These are phyloP conservation scores for Hirschfeldia incana DNA, from an alignment of 345 rosid genomes.

Conservation along the genomic window DNA sequence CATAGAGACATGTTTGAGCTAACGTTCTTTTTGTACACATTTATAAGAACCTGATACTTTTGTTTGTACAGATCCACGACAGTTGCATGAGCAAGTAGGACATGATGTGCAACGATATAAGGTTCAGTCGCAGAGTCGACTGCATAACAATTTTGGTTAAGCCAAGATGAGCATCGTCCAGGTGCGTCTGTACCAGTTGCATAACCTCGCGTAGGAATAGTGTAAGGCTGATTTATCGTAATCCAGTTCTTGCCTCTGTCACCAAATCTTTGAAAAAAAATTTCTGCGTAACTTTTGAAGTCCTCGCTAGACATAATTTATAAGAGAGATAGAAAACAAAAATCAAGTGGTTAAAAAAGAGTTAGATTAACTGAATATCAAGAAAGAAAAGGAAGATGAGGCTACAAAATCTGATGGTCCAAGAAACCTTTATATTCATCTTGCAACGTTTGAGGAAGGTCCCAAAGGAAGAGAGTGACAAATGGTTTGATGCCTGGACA, in stretches of 20 bases:
- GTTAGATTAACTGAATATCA: not conserved
- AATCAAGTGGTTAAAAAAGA: not conserved
- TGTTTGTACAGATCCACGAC: conserved; percentile 26
- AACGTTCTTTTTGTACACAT: not conserved
- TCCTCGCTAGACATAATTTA: conserved; percentile 34
- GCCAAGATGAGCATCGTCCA: conserved; percentile 44
- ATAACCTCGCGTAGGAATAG: conserved; percentile 26
- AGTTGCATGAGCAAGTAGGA: conserved; percentile 41
- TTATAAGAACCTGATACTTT: conserved; percentile 35
- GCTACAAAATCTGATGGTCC: conserved; percentile 25
- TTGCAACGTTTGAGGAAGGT: conserved; percentile 52
- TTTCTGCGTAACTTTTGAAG: conserved; percentile 38
- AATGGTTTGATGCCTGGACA: conserved; percentile 22
- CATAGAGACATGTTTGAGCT: not conserved
- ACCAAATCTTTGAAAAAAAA: conserved; percentile 45
- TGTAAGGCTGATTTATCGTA: conserved; percentile 42
- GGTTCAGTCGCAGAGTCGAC: conserved; percentile 32
- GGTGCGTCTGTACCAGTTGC: conserved; percentile 40
- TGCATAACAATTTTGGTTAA: conserved; percentile 10
- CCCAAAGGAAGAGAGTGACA: conserved; percentile 48
- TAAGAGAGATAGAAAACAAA: not conserved
- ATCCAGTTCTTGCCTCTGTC: conserved; percentile 54
- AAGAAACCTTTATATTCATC: conserved; percentile 19
- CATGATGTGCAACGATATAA: conserved; percentile 37
- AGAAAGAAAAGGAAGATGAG: not conserved